Evolutionary conservation across 805 yeast genomes (phyloP).

Genomic region (Starmerella floris): DNA sequence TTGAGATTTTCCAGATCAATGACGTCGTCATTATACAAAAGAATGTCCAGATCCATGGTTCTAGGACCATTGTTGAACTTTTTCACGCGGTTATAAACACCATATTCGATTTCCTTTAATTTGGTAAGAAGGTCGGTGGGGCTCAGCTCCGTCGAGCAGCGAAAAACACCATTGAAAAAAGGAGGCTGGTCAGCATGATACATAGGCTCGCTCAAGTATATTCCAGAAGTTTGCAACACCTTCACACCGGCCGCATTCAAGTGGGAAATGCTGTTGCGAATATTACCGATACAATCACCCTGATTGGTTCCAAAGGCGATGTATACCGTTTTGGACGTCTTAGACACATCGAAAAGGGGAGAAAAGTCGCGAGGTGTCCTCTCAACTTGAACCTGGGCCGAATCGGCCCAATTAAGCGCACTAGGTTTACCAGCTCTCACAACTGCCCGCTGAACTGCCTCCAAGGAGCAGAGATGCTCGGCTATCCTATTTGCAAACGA

Average conservation of each 20-base stretch:
- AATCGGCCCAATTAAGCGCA: constrained; percentile 74
- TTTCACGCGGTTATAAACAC: constrained; percentile 56
- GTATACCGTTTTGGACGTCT: constrained; percentile 38
- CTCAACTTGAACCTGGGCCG: constrained; percentile 72
- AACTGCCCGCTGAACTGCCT: constrained; percentile 24
- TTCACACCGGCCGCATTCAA: constrained; percentile 34
- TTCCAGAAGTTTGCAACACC: constrained; percentile 53
- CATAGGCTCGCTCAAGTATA: constrained; percentile 89
- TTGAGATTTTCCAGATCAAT: constrained; percentile 46
- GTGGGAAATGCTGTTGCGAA: constrained; percentile 40
- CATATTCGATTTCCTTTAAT: constrained; percentile 68
- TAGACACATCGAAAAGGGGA: no score
- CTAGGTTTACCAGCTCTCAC: constrained; percentile 74
- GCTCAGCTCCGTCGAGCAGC: constrained; percentile 43
- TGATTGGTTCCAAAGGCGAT: constrained; percentile 83
- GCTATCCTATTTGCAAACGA: constrained; percentile 70
- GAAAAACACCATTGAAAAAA: constrained; percentile 73
- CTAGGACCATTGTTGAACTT: constrained; percentile 84
- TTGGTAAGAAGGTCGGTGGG: constrained; percentile 53
- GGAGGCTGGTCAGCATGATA: constrained; percentile 65
- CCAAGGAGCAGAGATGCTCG: constrained; percentile 33
- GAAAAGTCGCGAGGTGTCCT: constrained; percentile 36
- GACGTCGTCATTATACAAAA: constrained; percentile 50
- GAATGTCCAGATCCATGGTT: constrained; percentile 74
- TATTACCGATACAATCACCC: constrained; percentile 57